Evolutionary conservation across 2,329 filamentous ascomycete species (phyloP).

Genomic region (Diaporthe longicolla): DNA sequence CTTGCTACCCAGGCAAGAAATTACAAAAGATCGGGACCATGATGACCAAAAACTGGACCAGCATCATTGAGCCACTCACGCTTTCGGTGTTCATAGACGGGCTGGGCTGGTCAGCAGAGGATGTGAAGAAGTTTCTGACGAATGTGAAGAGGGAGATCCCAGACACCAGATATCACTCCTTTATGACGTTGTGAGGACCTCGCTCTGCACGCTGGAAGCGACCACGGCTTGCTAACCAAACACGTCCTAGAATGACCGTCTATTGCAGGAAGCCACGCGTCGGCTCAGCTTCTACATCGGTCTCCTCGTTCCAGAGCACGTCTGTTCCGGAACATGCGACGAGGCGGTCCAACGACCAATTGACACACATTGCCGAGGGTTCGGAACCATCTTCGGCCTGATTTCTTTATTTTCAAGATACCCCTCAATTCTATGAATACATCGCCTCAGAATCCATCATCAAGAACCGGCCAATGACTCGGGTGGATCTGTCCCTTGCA

Average conservation of each 20-base stretch:
- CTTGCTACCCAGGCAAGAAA: conserved; percentile 50
- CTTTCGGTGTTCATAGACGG: conserved; percentile 45
- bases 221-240: conserved; percentile 17
- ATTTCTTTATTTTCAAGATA: conserved; percentile 24
- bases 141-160: conserved; percentile 47
- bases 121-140: conserved; percentile 45
- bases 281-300: conserved; percentile 44
- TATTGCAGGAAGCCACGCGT: conserved; percentile 49
- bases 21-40: conserved; percentile 49
- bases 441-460: neutral
- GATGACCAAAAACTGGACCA: conserved; percentile 49
- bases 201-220: neutral
- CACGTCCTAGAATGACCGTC: conserved; percentile 47
- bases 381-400: neutral
- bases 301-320: conserved; percentile 18
- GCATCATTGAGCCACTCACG: conserved; percentile 48
- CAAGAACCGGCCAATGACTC: neutral
- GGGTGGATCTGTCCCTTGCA: conserved; percentile 29
- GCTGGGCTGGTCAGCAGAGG: conserved; percentile 47
- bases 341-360: conserved; percentile 18
- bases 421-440: conserved; percentile 16
- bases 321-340: conserved; percentile 5
- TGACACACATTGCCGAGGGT: conserved; percentile 10
- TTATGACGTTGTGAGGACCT: conserved; percentile 48
- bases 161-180: conserved; percentile 49